phyloP scores from a whole-genome alignment of 2,329 filamentous ascomycete species.

The Scedosporium apiospermum region DNA sequence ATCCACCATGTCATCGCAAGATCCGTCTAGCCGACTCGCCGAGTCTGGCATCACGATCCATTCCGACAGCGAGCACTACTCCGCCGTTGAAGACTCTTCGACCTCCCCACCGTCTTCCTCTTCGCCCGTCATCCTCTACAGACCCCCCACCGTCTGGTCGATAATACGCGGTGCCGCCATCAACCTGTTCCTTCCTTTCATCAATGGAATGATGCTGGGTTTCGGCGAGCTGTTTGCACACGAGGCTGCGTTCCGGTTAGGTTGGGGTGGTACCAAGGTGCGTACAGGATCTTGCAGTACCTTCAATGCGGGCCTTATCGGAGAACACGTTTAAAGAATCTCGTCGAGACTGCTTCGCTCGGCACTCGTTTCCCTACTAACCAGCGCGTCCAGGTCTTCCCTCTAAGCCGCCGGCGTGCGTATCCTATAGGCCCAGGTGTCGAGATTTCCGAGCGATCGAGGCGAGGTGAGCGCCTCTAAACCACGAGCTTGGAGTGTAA shows the following conservation, averaged over 20 bases:
- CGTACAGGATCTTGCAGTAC: constrained; percentile 15
- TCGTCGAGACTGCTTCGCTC: background rate
- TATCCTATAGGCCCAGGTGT: constrained; percentile 72
- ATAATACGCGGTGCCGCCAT: constrained; percentile 83
- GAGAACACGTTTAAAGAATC: background rate
- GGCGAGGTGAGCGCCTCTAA: constrained; percentile 51
- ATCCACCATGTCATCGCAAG: constrained; percentile 10
- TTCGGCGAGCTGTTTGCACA: constrained; percentile 97
- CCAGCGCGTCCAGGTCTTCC: constrained; percentile 41
- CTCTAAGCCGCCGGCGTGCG: constrained; percentile 47
- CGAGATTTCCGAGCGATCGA: constrained; percentile 62
- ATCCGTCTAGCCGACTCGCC: constrained; percentile 45
- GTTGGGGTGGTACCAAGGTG: constrained; percentile 93
- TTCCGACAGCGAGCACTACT: constrained; percentile 79
- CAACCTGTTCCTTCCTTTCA: constrained; percentile 88
- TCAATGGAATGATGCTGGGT: constrained; percentile 97
- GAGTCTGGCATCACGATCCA: constrained; percentile 64
- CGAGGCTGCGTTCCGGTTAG: constrained; percentile 84
- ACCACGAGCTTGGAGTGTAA: constrained; percentile 62
- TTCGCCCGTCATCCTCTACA: constrained; percentile 74
- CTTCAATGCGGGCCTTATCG: background rate
- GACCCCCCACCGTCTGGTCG: constrained; percentile 78
- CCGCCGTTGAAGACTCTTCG: constrained; percentile 55
- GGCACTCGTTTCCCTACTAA: constrained; percentile 6
- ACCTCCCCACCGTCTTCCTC: constrained; percentile 51